phyloP scores from a whole-genome alignment of 2,329 filamentous ascomycete genomes.

The Arthrobotrys conoides region DNA sequence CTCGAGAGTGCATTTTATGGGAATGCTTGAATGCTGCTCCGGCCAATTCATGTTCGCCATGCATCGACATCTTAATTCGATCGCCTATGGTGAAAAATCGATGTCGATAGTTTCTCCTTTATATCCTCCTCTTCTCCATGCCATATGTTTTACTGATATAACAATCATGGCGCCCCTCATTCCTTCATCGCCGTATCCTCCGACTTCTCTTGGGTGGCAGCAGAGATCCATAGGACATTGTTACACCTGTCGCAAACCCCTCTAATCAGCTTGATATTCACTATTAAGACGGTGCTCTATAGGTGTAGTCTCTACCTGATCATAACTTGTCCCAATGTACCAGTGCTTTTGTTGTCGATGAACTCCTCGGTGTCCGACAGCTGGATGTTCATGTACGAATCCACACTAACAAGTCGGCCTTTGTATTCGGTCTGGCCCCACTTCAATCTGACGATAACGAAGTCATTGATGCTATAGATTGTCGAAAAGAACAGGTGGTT shows the following conservation, averaged over 20 bases:
- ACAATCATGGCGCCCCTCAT: constrained; percentile 64
- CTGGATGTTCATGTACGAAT: constrained; percentile 99
- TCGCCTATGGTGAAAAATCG: constrained; percentile 14
- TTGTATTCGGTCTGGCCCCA: constrained; percentile 99
- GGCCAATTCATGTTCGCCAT: constrained; percentile 1
- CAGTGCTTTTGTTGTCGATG: constrained; percentile 87
- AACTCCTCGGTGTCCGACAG: constrained; percentile 91
- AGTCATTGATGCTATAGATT: constrained; percentile 80
- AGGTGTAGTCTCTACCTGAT: constrained; percentile 76
- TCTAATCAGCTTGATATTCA: constrained; percentile 5
- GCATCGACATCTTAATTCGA: not conserved
- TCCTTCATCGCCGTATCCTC: constrained; percentile 70
- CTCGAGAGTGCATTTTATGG: not conserved
- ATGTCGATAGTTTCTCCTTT: not conserved
- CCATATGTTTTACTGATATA: not conserved
- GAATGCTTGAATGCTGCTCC: not conserved
- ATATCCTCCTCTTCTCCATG: not conserved
- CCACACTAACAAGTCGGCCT: constrained; percentile 89
- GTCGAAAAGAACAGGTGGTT: not conserved
- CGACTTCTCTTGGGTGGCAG: constrained; percentile 65
- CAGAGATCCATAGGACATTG: constrained; percentile 90
- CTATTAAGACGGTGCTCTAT: not conserved
- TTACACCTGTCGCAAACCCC: constrained; percentile 77
- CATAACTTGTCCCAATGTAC: constrained; percentile 87
- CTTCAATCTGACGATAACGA: constrained; percentile 92